Base-by-base conservation (phyloP, 1,284 basidiomycete genomes). In the Microbotryum scabiosae region DNA sequence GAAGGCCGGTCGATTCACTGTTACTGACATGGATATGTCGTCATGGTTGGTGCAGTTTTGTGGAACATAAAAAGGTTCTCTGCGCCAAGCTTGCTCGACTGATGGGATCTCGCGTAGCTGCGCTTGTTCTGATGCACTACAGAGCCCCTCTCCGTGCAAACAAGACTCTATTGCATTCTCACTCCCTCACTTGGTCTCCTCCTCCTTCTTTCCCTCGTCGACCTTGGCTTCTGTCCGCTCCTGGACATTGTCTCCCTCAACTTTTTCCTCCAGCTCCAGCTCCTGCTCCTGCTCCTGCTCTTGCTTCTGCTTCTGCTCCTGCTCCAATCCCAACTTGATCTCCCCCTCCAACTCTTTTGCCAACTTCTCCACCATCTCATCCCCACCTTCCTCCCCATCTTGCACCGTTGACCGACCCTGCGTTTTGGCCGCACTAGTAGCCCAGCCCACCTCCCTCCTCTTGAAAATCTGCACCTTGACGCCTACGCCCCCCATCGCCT, bases 401-500 rank as follows among this genome's bases (percentile, higher is more conserved):
- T 25, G 32, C 49, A 25, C 3, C 43, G 51, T 36, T 57, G 51
- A 23, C 55, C 48, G 20, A 51, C 58, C 5, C 16, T 25, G 60
- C 56, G 6, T 28, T 2, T 44, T 51, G 44, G 16, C 45, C 47
- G 21, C 6, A 59, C 63, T 30, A 44, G 28, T 60, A 36, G 25
- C 66, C 67, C 67, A 78, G 0, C 86, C 84, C 20, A 88, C 66
- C 21, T 85, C 83, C 56, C 84, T 78, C 62, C 84, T 79, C 70
- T 88, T 84, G 84, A 90, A 90, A 57, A 83, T 81, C 58, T 86
- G 84, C 21, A 86, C 84, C 70, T 88, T 82, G 78, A 96, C 84
- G 21, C 90, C 91, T 0, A 97, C 88, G 43, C 92, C 92, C 0
- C 85, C 84, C 74, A 96, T 77, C 36, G 83, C 81, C 75, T 97